A percentile compares a stretch with the other conserved stretches of the same genome.
These are phyloP conservation scores for Aspergillus ochraceus DNA, from an alignment of 2,329 filamentous ascomycete species.

Conservation along the genomic window DNA sequence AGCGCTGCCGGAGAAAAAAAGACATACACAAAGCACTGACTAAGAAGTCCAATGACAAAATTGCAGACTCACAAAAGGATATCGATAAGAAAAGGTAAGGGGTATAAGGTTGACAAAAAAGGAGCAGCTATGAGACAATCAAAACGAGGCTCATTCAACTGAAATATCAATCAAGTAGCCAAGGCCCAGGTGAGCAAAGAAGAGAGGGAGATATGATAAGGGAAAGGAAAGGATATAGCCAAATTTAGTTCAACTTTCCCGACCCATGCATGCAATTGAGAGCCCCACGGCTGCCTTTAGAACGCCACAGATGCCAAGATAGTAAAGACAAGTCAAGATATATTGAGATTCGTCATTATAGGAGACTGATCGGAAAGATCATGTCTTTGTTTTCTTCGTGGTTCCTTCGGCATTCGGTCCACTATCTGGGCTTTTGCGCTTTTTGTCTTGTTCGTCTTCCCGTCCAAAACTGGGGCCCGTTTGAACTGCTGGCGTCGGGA, in stretches of 20 bases:
- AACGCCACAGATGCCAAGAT: slow-evolving; percentile 23
- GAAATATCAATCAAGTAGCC: neutral
- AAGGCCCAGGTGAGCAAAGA: slow-evolving; percentile 5
- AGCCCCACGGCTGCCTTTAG: slow-evolving; percentile 9
- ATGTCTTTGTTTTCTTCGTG: slow-evolving; percentile 43
- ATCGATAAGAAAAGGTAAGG: slow-evolving; percentile 9
- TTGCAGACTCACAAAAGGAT: neutral
- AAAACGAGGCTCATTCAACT: neutral
- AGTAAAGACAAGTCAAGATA: slow-evolving; percentile 1
- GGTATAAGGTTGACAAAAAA: slow-evolving; percentile 15
- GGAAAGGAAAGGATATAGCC: neutral
- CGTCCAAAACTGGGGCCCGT: slow-evolving; percentile 42
- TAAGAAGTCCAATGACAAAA: slow-evolving; percentile 4
- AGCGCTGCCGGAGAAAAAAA: neutral
- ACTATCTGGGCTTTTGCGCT: slow-evolving; percentile 45
- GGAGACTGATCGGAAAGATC: slow-evolving; percentile 9
- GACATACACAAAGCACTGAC: neutral
- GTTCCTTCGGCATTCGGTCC: slow-evolving; percentile 31
- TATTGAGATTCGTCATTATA: slow-evolving; percentile 10
- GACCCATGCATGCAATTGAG: slow-evolving; percentile 1
- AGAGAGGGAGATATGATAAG: slow-evolving; percentile 1
- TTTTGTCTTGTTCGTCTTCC: slow-evolving; percentile 47
- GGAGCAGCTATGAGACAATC: slow-evolving; percentile 7
- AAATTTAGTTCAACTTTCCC: slow-evolving; percentile 11
- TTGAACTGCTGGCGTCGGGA: slow-evolving; percentile 70